phyloP scores from a whole-genome alignment of 2,329 filamentous ascomycete species.

The Mollisiaceae sp. region DNA sequence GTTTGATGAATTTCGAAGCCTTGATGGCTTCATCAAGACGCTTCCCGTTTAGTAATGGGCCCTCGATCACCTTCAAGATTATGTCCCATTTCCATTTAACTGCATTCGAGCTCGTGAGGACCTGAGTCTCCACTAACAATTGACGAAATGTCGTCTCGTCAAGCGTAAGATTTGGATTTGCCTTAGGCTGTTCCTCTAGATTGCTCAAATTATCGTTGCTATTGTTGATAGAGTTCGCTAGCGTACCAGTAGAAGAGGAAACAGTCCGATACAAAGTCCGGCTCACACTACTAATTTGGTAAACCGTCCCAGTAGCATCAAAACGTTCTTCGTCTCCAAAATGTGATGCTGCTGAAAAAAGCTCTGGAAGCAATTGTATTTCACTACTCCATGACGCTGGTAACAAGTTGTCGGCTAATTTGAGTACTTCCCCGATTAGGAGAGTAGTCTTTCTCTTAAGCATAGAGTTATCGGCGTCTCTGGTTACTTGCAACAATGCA shows the following conservation, averaged over 20 bases:
- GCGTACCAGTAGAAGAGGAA: constrained; percentile 46
- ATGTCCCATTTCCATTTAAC: constrained; percentile 98
- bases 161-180: constrained; percentile 53
- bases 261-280: constrained; percentile 85
- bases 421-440: constrained; percentile 87
- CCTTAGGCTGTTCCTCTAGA: constrained; percentile 63
- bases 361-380: constrained; percentile 84
- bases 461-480: constrained; percentile 68
- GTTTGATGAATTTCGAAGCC: constrained; percentile 94
- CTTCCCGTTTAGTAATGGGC: constrained; percentile 88
- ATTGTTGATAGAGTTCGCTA: constrained; percentile 35
- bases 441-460: constrained; percentile 89
- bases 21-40: constrained; percentile 92
- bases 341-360: constrained; percentile 77
- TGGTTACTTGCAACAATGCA: constrained; percentile 66
- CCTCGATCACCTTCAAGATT: constrained; percentile 88
- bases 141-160: constrained; percentile 69
- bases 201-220: constrained; percentile 54
- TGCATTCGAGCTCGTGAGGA: constrained; percentile 88
- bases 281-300: constrained; percentile 97
- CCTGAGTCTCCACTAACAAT: constrained; percentile 76
- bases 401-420: constrained; percentile 83
- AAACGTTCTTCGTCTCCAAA: constrained; percentile 76
- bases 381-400: constrained; percentile 82
- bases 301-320: constrained; percentile 86